These are phyloP conservation scores for Clonostachys byssicola DNA, from an alignment of 2,329 filamentous ascomycete genomes.

Conservation along the genomic window DNA sequence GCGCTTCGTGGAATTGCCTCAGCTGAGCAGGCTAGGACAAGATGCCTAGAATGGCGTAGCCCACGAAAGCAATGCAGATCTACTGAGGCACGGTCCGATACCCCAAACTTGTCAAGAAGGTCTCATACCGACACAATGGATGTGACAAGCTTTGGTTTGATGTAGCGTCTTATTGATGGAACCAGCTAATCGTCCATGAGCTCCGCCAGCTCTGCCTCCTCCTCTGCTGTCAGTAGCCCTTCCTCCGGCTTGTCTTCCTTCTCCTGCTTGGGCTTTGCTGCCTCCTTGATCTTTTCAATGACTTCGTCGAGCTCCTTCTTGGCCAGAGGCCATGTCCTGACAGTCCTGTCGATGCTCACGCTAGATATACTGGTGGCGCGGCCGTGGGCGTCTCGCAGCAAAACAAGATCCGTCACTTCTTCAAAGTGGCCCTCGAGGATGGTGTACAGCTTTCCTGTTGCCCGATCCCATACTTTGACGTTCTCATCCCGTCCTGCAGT, in stretches of 20 bases:
- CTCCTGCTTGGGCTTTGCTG: conserved; percentile 47
- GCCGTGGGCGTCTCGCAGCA: conserved; percentile 40
- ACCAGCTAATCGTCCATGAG: conserved; percentile 65
- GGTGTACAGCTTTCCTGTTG: conserved; percentile 69
- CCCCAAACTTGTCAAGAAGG: too few relatives aligned
- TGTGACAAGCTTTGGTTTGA: too few relatives aligned
- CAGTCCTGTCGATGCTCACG: conserved; percentile 84
- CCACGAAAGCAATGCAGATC: too few relatives aligned
- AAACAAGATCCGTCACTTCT: conserved; percentile 77
- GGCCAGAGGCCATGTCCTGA: conserved; percentile 77
- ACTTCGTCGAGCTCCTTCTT: conserved; percentile 50
- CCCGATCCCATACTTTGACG: conserved; percentile 80
- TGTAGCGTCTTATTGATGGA: too few relatives aligned
- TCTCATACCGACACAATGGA: too few relatives aligned
- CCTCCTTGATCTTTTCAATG: conserved; percentile 38
- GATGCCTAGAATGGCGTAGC: too few relatives aligned
- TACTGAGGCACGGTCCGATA: too few relatives aligned
- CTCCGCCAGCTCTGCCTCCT: conserved; percentile 88
- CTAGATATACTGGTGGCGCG: conserved; percentile 53
- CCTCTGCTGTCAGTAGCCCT: conserved; percentile 73
- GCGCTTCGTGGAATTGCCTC: too few relatives aligned
- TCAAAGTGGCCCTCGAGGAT: conserved; percentile 83
- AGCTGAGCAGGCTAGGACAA: too few relatives aligned
- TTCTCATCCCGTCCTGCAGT: conserved; percentile 91
- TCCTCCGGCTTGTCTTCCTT: conserved; percentile 35